Percentiles rank a stretch among this genome's conserved stretches.
phyloP scores from a whole-genome alignment of 495 filamentous ascomycete genomes.

The Cryomyces minteri region DNA sequence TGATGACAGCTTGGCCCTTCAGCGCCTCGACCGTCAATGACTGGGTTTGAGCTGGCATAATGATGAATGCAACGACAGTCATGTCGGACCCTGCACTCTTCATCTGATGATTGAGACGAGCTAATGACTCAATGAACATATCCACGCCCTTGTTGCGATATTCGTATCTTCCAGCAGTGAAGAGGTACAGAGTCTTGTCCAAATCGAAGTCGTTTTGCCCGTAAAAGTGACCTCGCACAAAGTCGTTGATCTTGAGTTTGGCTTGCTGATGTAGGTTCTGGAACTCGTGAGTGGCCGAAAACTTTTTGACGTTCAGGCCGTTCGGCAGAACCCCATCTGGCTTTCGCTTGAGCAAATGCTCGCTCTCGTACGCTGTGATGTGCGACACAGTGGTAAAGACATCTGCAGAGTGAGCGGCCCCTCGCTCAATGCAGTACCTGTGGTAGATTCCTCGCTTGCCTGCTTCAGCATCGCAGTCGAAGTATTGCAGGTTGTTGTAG shows the following conservation, averaged over 20 bases:
- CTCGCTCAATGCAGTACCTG: constrained; percentile 93
- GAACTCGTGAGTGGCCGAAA: constrained; percentile 96
- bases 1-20: constrained; percentile 93
- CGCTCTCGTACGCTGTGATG: constrained; percentile 94
- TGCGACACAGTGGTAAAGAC: constrained; percentile 98
- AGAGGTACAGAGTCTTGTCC: constrained; percentile 95
- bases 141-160: constrained; percentile 97
- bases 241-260: constrained; percentile 96
- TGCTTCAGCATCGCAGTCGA: constrained; percentile 91
- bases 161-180: constrained; percentile 92
- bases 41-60: constrained; percentile 96
- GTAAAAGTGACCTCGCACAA: constrained; percentile 95
- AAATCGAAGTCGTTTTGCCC: constrained; percentile 94
- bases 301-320: constrained; percentile 96
- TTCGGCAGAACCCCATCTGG: constrained; percentile 94
- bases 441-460: constrained; percentile 98
- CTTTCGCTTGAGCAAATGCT: constrained; percentile 94
- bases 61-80: constrained; percentile 96
- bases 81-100: constrained; percentile 73
- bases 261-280: constrained; percentile 93
- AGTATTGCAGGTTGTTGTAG: constrained; percentile 96
- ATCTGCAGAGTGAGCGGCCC: constrained; percentile 75
- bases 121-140: constrained; percentile 96
- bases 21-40: constrained; percentile 90
- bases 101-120: constrained; percentile 81